Base-by-base conservation (phyloP, 2,329 filamentous ascomycete genomes). In the Talaromyces sp. region DNA sequence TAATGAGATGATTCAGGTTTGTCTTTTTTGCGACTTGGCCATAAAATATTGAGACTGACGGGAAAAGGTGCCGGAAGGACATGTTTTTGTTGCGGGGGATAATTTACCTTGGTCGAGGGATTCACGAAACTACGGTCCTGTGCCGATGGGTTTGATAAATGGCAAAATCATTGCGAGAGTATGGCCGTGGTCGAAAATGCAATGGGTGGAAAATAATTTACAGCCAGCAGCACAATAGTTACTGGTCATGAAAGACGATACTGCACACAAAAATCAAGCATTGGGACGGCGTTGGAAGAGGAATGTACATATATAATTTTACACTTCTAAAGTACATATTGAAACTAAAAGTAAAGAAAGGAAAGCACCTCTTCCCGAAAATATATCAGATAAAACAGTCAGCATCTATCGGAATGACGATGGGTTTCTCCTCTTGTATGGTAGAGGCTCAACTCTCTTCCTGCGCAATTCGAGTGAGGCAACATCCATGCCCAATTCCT, bases 31-130 rank as follows among this genome's bases (percentile, higher is more conserved):
- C 13, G 3, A 27, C 27, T 31, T 47, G 43, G 11, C 11, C 27
- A 1, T 16, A 8, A 16, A 14, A 1, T 49, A 16, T 54, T 24
- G 33, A 35, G 24, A n/a, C 39, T 62, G 33, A 52, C 41, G 24
- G 50, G 19, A 19, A 31, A 72, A 96, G 91, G 87, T 99, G 16
- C 95, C 95, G 0, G 83, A 90, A 73, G 95, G 95, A 1, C 95
- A 99, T 81, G 96, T 93, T 72, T 98, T 92, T 87, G 82, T 97
- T 7, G 86, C 88, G 2, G 95, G 95, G 2, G 95, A 99, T 77
- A 98, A 98, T 76, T 74, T 97, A 67, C 84, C 87, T 3, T 90
- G 86, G 72, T 97, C 93, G 27, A 83, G 92, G 69, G 95, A 99
- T 80, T 97, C 93, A 50, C 87, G 95, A 67, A 83, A 88, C 47